These are phyloP conservation scores for Kuraishia hungarica DNA, from an alignment of 805 yeast species.

Conservation along the genomic window DNA sequence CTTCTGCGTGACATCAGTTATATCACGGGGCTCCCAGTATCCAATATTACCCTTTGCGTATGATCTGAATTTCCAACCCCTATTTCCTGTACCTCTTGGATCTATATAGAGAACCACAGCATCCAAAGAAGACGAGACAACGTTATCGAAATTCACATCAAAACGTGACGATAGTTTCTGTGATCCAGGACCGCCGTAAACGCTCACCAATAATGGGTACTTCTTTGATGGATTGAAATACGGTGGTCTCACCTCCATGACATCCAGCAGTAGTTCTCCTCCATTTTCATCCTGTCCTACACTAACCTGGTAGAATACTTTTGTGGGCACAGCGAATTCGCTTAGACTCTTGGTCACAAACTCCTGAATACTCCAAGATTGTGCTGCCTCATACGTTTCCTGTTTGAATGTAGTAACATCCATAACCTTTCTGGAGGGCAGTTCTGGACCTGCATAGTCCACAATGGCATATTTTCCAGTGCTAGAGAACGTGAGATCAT, in stretches of 20 bases:
- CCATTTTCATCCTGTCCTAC: constrained; percentile 18
- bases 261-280: constrained; percentile 31
- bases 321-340: constrained; percentile 42
- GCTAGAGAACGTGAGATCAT: constrained; percentile 43
- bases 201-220: constrained; percentile 60
- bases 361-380: constrained; percentile 2
- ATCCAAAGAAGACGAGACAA: constrained; percentile 46
- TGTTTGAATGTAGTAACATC: constrained; percentile 9
- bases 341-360: constrained; percentile 9
- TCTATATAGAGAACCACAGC: constrained; percentile 61
- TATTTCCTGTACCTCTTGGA: constrained; percentile 79
- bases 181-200: constrained; percentile 81
- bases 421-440: constrained; percentile 37
- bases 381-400: background rate
- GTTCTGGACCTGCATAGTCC: constrained; percentile 36
- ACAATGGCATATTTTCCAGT: constrained; percentile 46
- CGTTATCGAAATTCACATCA: constrained; percentile 47
- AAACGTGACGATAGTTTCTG: constrained; percentile 43
- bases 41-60: constrained; percentile 55
- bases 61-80: constrained; percentile 58
- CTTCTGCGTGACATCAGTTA: constrained; percentile 39
- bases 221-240: constrained; percentile 33
- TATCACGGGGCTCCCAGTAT: constrained; percentile 69
- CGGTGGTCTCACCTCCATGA: constrained; percentile 57
- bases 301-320: constrained; percentile 22